A percentile compares a stretch with the other conserved stretches of the same genome.
phyloP scores from a whole-genome alignment of 345 rosid genomes.

The Dimocarpus longan region DNA sequence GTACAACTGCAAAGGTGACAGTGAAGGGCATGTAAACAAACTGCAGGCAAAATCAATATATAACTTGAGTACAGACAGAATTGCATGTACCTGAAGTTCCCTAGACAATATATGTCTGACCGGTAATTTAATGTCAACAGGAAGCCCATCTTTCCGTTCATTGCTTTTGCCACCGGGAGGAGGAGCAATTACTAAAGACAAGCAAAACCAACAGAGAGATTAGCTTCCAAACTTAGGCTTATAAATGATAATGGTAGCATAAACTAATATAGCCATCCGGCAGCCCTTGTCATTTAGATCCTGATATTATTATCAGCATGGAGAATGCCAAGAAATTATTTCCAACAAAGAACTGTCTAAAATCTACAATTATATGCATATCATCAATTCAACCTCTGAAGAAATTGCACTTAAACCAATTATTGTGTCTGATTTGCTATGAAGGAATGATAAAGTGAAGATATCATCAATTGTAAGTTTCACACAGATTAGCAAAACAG shows the following conservation, averaged over 20 bases:
- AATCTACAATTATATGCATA: neutral
- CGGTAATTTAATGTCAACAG: constrained; percentile 82
- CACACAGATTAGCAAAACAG: neutral
- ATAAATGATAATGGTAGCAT: neutral
- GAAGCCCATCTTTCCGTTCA: constrained; percentile 72
- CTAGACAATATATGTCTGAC: constrained; percentile 84
- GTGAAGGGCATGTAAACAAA: neutral
- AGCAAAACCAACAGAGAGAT: constrained; percentile 23
- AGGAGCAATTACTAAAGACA: constrained; percentile 65
- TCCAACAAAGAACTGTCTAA: neutral
- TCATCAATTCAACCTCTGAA: neutral
- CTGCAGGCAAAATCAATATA: neutral
- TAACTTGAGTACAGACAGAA: neutral
- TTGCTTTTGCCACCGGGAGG: constrained; percentile 56
- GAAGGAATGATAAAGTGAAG: neutral
- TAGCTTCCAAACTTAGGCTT: constrained; percentile 16
- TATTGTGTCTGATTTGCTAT: neutral
- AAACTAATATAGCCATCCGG: constrained; percentile 4
- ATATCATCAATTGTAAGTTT: neutral
- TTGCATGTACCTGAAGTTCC: constrained; percentile 79
- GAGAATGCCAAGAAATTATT: neutral
- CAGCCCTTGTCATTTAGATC: constrained; percentile 10
- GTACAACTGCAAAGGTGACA: constrained; percentile 68
- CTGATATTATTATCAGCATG: neutral
- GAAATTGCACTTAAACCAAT: constrained; percentile 1